Base-by-base conservation (phyloP, 352 stramenopile species). In the Aphanomyces stellatus region DNA sequence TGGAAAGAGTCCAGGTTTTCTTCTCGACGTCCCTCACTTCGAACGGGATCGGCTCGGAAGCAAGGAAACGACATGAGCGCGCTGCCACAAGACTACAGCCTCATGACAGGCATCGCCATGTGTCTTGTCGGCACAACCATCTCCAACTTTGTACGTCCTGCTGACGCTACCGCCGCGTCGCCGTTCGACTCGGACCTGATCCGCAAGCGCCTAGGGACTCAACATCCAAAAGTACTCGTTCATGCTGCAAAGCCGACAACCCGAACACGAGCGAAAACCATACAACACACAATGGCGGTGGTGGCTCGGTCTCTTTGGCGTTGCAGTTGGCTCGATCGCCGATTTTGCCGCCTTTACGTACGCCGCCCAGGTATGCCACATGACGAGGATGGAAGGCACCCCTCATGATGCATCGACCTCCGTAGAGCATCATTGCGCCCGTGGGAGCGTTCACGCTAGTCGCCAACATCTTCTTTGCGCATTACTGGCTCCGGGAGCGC, bases 211-310 rank as follows among this genome's bases (percentile, higher is more conserved):
- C 0, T 27, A 65, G 64, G 87, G 87, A 42, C 78, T 93, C n/a
- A 95, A 95, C 65, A 72, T 92, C 51, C 85, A 95, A 75, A 95
- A 95, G 65, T 93, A 89, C 69, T 92, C 82, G 56, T 93, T 95
- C 77, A 93, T 93, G 76, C 74, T 76, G 37, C 83, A 94, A 68
- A 75, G 88, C 82, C 66, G 79, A 72, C 51, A 74, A 61, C 43
- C 68, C 7, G 55, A 56, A 17, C 10, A 4, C 27, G 55, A 28
- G 4, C 49, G 46, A 15, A 73, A 71, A 80, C 3, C 60, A 90
- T 27, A 28, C 81, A 31, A 75, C 84, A 11, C 81, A 90, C 2
- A 69, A 89, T 2, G 75, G 80, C 22, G 85, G 83, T 51, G 89
- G 82, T 51, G 67, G 76, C 0, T 78, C 84, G 22, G 85, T 91